Percentiles rank a stretch among this genome's conserved stretches.
Conservation (phyloP, 2,329 filamentous ascomycete genomes). For the Colletotrichum ledebouriae region DNA sequence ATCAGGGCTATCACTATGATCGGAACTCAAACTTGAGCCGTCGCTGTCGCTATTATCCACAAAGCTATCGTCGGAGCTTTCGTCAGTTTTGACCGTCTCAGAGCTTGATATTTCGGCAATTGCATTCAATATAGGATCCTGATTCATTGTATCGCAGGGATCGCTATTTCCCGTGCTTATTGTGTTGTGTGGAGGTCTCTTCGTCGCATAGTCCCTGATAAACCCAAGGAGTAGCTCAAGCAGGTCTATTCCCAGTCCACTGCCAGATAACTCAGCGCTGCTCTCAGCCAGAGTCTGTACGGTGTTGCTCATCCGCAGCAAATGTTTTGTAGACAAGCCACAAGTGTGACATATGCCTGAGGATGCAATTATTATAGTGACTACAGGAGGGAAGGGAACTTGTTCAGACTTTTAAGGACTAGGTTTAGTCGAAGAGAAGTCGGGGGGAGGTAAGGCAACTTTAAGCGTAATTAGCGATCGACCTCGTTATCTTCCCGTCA, state of each 20-base stretch:
- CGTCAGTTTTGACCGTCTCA: background rate
- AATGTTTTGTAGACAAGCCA: too few relatives aligned
- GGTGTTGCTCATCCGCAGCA: conserved; percentile 45
- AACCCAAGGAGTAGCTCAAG: conserved; percentile 11
- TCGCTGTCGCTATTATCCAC: background rate
- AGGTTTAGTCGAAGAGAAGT: too few relatives aligned
- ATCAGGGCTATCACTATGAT: background rate
- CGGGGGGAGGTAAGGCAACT: too few relatives aligned
- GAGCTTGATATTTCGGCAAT: background rate
- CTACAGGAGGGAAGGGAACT: too few relatives aligned
- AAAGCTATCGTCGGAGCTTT: background rate
- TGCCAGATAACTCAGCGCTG: background rate
- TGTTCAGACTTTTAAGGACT: too few relatives aligned
- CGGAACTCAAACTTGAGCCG: background rate
- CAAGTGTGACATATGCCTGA: too few relatives aligned
- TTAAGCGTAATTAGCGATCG: too few relatives aligned
- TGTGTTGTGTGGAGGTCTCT: conserved; percentile 1
- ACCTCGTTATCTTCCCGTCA: too few relatives aligned
- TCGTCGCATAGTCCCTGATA: conserved; percentile 18
- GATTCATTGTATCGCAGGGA: too few relatives aligned
- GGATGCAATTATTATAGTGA: too few relatives aligned
- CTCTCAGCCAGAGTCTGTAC: background rate
- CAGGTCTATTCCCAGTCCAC: background rate
- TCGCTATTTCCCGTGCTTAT: too few relatives aligned
- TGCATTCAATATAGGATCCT: conserved; percentile 5